A percentile compares a stretch with the other conserved stretches of the same genome.
These are phyloP conservation scores for Cyclotella choctawhatcheeana DNA, from an alignment of 108 stramenopile genomes.

Conservation along the genomic window DNA sequence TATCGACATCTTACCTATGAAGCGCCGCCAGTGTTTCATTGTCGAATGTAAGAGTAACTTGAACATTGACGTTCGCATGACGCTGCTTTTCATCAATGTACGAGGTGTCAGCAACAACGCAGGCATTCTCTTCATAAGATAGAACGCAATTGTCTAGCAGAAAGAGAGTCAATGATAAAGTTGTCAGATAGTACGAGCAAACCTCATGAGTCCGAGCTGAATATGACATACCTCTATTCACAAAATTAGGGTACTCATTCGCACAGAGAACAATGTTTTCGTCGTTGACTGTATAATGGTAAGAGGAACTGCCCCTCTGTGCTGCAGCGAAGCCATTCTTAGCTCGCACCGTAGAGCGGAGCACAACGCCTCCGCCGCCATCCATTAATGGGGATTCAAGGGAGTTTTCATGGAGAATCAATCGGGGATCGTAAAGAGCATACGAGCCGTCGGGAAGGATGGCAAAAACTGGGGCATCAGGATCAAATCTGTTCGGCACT, in stretches of 20 bases:
- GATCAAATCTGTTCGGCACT: constrained; percentile 34
- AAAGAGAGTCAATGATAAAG: background rate
- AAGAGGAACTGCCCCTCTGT: background rate
- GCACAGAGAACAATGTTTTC: constrained; percentile 49
- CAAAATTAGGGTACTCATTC: constrained; percentile 48
- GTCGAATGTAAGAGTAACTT: constrained; percentile 42
- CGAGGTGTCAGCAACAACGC: constrained; percentile 23
- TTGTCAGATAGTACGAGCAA: background rate
- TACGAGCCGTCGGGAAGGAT: constrained; percentile 35
- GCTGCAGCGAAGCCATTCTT: constrained; percentile 28
- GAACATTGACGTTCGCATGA: constrained; percentile 26
- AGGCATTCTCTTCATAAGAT: constrained; percentile 38
- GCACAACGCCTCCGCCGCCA: constrained; percentile 41
- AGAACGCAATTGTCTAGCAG: constrained; percentile 32
- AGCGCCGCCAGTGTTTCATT: constrained; percentile 29
- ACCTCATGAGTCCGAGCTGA: background rate
- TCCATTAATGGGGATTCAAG: constrained; percentile 49
- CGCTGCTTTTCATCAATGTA: constrained; percentile 4
- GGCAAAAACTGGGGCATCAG: constrained; percentile 47
- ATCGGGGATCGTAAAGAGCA: constrained; percentile 40
- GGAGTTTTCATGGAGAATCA: constrained; percentile 43
- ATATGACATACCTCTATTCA: constrained; percentile 21
- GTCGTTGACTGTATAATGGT: constrained; percentile 13
- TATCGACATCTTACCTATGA: constrained; percentile 11
- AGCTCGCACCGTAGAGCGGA: constrained; percentile 32